phyloP scores from a whole-genome alignment of 140 eudicot species.

The Senecio squalidus region DNA sequence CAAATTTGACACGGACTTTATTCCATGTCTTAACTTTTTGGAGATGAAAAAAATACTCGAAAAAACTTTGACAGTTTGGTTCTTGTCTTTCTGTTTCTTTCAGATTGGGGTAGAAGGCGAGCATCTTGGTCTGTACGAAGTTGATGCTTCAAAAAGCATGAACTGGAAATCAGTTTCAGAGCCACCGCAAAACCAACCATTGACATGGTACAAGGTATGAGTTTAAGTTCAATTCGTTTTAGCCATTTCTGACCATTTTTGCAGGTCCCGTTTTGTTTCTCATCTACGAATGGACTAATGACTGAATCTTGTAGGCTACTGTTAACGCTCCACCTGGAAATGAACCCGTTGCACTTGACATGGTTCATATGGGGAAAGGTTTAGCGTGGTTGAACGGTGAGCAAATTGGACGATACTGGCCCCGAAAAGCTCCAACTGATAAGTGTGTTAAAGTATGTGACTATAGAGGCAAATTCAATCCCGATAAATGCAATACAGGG shows the following conservation, averaged over 20 bases:
- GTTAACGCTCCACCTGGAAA: slow-evolving; percentile 76
- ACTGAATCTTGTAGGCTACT: slow-evolving; percentile 46
- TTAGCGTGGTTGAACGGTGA: slow-evolving; percentile 95
- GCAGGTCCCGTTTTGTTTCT: background rate
- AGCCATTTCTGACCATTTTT: slow-evolving; percentile 15
- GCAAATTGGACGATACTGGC: slow-evolving; percentile 96
- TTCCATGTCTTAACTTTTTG: too few relatives aligned
- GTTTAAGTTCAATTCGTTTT: slow-evolving; percentile 2
- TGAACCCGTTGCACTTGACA: slow-evolving; percentile 92
- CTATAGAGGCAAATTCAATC: slow-evolving; percentile 86
- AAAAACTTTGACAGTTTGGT: background rate
- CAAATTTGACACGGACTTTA: background rate
- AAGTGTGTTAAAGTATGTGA: slow-evolving; percentile 75
- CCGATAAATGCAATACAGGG: slow-evolving; percentile 80
- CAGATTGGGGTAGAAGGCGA: slow-evolving; percentile 93
- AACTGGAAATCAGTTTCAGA: slow-evolving; percentile 57
- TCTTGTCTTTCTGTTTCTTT: slow-evolving; percentile 7
- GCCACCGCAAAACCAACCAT: slow-evolving; percentile 82
- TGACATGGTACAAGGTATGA: slow-evolving; percentile 98
- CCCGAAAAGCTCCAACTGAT: slow-evolving; percentile 69
- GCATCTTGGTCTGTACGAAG: slow-evolving; percentile 47
- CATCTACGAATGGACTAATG: background rate
- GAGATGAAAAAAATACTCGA: background rate
- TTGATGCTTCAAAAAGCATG: slow-evolving; percentile 39
- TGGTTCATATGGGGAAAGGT: slow-evolving; percentile 99